Base-by-base conservation (phyloP, 192 early-diverging fungal species). In the Rhizophagus clarus region DNA sequence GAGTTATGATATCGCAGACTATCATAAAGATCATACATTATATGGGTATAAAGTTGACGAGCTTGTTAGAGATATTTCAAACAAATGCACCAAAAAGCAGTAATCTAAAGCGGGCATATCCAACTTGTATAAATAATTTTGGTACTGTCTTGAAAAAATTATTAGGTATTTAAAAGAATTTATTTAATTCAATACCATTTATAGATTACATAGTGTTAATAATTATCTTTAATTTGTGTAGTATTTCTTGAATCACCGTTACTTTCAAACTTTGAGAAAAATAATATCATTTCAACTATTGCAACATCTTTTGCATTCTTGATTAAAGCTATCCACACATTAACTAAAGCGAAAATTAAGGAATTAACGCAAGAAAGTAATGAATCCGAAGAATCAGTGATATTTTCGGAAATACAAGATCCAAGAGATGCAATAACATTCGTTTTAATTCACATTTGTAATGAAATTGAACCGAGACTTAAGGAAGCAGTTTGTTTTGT, bases 81-180 rank as follows among this genome's bases (percentile, higher is more conserved):
- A 28, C 10, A 26, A 63, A 63, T 63, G n/a, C 62, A 63, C 3
- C n/a, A 63, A 63, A 63, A n/a, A 63, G 26, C n/a, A 63, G 11
- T 26, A 63, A 12, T 28, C n/a, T 63, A 28, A 12, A 26, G 26
- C 62, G 26, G 8, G 14, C 62, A 9, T 63, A 28, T 63, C 17
- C 62, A 63, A 26, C n/a, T 12, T 63, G 62, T 63, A 28, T 63
- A 63, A 63, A 63, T 63, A 63, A 28, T 63, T 63, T 63, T 63
- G n/a, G 26, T 26, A 26, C 8, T 24, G 62, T 63, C 11, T n/a
- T 63, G 62, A 28, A 63, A 12, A 63, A 63, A 28, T 63, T 63
- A 28, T 9, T 63, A 28, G 62, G 62, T 63, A 63, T 12, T 24
- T 20, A 12, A 12, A 63, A 26, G 28, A 1, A 26, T 63, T 63